These are phyloP conservation scores for Thozetella sp. DNA, from an alignment of 495 filamentous ascomycete species.

Conservation along the genomic window DNA sequence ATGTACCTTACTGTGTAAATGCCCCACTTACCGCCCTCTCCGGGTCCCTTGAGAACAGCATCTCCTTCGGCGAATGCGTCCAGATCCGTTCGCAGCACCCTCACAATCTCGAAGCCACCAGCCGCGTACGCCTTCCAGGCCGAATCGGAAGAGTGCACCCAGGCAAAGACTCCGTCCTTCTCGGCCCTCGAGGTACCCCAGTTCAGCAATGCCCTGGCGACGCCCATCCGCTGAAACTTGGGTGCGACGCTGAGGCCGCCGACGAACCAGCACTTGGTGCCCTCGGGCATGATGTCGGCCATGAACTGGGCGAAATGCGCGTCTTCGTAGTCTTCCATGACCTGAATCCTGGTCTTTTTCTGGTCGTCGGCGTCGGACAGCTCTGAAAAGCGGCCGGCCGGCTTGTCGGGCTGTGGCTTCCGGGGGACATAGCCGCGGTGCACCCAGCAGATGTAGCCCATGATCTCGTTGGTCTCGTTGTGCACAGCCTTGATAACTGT, in stretches of 20 bases:
- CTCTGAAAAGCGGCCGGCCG: not conserved
- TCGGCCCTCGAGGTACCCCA: not conserved
- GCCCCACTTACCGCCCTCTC: not conserved
- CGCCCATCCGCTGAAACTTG: not conserved
- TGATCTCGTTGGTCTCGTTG: not conserved
- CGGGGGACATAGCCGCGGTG: not conserved
- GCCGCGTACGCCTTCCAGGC: not conserved
- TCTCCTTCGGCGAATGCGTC: not conserved
- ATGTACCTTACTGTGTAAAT: not conserved
- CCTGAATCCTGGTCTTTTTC: constrained; percentile 2
- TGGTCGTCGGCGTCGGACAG: not conserved
- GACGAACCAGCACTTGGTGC: not conserved
- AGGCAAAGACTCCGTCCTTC: not conserved
- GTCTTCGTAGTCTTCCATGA: not conserved
- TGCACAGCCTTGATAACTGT: not conserved
- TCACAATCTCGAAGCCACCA: not conserved
- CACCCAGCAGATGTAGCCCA: not conserved
- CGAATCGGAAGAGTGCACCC: not conserved
- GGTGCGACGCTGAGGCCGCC: not conserved
- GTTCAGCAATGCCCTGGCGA: not conserved
- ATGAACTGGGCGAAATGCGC: not conserved
- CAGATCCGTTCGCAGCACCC: not conserved
- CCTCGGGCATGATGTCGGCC: constrained; percentile 1
- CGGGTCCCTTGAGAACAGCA: not conserved
- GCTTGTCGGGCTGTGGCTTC: not conserved